Percentiles rank a stretch among this genome's conserved stretches.
Conservation (phyloP, 2,329 filamentous ascomycete species). For the Curvularia hawaiiensis region DNA sequence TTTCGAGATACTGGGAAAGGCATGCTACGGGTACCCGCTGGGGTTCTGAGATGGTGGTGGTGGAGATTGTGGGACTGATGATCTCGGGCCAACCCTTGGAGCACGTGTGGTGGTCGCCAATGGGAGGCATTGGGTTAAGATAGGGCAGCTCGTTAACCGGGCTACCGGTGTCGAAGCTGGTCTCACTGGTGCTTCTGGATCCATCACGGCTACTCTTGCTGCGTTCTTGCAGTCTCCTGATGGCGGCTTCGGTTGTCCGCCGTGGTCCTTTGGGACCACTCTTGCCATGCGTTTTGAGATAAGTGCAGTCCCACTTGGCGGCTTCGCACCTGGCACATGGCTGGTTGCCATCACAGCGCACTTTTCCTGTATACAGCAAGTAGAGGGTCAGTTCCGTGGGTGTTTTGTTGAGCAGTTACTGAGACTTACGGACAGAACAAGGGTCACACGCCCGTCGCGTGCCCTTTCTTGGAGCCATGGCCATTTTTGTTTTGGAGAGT, state of each 20-base stretch:
- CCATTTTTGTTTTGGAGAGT: constrained; percentile 21
- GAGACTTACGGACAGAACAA: constrained; percentile 36
- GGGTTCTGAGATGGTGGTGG: constrained; percentile 18
- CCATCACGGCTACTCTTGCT: constrained; percentile 32
- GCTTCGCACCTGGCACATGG: constrained; percentile 42
- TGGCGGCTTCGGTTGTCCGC: constrained; percentile 43
- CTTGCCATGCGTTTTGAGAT: constrained; percentile 45
- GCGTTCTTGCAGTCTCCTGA: constrained; percentile 39
- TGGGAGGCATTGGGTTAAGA: constrained; percentile 30
- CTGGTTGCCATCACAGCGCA: constrained; percentile 43
- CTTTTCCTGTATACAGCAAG: constrained; percentile 24
- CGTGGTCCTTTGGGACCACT: constrained; percentile 45
- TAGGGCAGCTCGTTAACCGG: constrained; percentile 36
- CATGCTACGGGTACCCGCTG: constrained; percentile 40
- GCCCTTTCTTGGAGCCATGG: constrained; percentile 42
- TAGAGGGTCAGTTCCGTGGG: constrained; percentile 1
- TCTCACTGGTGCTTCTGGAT: constrained; percentile 41
- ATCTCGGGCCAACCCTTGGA: constrained; percentile 35
- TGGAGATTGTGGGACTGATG: constrained; percentile 24
- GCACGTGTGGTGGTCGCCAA: constrained; percentile 27
- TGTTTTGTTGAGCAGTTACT: neutral
- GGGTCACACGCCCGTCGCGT: constrained; percentile 45
- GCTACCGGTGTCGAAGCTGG: constrained; percentile 40
- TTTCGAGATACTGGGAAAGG: constrained; percentile 41
- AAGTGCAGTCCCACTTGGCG: constrained; percentile 46